These are phyloP conservation scores for Canna indica DNA, from an alignment of 176 grass and related monocot genomes.

Conservation along the genomic window DNA sequence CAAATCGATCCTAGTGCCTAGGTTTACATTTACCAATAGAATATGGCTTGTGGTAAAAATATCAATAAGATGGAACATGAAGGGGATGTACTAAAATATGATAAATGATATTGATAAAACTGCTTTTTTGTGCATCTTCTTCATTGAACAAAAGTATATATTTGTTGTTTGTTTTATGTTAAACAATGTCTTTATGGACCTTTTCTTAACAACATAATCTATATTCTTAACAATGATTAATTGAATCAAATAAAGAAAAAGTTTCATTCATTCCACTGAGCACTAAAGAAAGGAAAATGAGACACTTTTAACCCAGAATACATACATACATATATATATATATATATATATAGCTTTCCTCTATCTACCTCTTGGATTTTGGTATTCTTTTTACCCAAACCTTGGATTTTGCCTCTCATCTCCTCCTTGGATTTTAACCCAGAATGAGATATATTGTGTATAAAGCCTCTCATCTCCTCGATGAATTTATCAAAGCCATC, in stretches of 20 bases:
- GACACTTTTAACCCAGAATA: neutral
- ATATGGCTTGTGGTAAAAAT: neutral
- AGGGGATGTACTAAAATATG: neutral
- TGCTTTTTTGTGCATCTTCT: neutral
- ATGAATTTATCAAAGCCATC: too few relatives aligned
- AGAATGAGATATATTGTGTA: too few relatives aligned
- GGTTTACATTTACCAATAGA: neutral
- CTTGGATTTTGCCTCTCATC: conserved; percentile 1
- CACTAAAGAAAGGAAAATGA: neutral
- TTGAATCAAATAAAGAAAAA: too few relatives aligned
- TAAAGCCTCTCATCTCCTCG: too few relatives aligned
- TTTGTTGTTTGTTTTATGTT: neutral
- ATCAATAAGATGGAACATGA: neutral
- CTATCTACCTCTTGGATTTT: neutral
- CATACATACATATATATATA: neutral
- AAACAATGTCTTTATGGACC: neutral
- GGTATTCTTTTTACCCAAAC: neutral
- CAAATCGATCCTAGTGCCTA: neutral
- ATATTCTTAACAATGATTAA: too few relatives aligned
- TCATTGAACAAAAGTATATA: neutral
- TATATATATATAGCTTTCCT: neutral
- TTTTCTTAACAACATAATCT: neutral
- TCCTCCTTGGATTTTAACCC: too few relatives aligned
- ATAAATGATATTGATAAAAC: neutral
- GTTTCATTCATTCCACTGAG: neutral